These are phyloP conservation scores for Fusarium papillatum DNA, from an alignment of 2,329 filamentous ascomycete species.

Conservation along the genomic window DNA sequence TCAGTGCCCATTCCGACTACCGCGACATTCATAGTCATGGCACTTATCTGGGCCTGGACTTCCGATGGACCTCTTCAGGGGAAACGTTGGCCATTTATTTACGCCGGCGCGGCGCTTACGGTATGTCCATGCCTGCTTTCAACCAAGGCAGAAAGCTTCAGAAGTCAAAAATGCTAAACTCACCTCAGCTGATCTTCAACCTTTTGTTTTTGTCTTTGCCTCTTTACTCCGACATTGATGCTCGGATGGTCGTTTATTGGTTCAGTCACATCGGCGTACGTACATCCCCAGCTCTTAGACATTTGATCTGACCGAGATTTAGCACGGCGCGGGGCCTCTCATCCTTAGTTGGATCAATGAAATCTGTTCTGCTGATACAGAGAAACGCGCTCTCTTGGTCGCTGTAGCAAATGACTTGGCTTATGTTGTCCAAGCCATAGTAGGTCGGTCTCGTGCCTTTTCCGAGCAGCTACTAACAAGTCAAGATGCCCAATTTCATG, in stretches of 20 bases:
- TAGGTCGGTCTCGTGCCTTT: slow-evolving; percentile 13
- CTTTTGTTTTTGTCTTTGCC: slow-evolving; percentile 27
- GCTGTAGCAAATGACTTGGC: slow-evolving; percentile 21
- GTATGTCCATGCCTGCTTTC: no score
- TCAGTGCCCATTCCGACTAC: slow-evolving; percentile 33
- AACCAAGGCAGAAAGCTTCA: no score
- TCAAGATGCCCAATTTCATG: slow-evolving; percentile 26
- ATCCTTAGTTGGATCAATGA: slow-evolving; percentile 42
- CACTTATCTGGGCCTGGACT: slow-evolving; percentile 31
- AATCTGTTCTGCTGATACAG: slow-evolving; percentile 36
- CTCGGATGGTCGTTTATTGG: slow-evolving; percentile 35
- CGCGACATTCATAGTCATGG: slow-evolving; percentile 34
- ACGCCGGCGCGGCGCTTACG: slow-evolving; percentile 26
- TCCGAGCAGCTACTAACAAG: not conserved
- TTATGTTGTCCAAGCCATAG: slow-evolving; percentile 37
- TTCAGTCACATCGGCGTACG: slow-evolving; percentile 39
- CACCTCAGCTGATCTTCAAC: slow-evolving; percentile 22
- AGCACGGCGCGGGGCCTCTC: slow-evolving; percentile 36
- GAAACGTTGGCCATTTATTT: slow-evolving; percentile 35
- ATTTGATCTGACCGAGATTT: not conserved
- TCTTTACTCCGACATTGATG: slow-evolving; percentile 23
- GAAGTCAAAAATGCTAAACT: rapidly evolving
- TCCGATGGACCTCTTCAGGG: slow-evolving; percentile 33
- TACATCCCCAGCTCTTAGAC: not conserved
- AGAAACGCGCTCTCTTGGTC: slow-evolving; percentile 36